Conservation (phyloP, 2,329 filamentous ascomycete species). For the Cytospora mali region DNA sequence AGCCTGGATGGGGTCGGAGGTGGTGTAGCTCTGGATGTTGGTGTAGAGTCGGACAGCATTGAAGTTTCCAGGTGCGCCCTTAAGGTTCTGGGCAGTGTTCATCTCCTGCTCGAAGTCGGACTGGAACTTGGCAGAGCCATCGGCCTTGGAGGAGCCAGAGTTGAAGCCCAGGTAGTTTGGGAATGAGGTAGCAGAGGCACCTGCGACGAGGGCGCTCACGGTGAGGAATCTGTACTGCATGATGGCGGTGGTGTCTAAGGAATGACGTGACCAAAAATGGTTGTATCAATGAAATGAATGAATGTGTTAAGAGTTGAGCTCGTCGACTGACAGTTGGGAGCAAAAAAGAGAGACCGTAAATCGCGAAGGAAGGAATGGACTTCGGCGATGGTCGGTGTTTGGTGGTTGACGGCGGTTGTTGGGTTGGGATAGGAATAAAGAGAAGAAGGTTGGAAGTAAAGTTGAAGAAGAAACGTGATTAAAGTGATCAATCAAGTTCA, state of each 20-base stretch:
- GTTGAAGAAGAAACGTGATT: neutral
- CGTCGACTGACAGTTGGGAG: neutral
- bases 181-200: slow-evolving; percentile 16
- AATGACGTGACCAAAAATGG: neutral
- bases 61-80: slow-evolving; percentile 64
- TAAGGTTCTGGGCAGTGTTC: slow-evolving; percentile 63
- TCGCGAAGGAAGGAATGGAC: slow-evolving; percentile 21
- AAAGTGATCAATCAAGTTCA: neutral
- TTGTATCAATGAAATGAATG: slow-evolving; percentile 1
- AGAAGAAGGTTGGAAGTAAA: neutral
- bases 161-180: slow-evolving; percentile 67
- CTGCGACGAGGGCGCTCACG: slow-evolving; percentile 19
- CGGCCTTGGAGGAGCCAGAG: slow-evolving; percentile 66
- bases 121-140: slow-evolving; percentile 61
- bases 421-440: neutral
- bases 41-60: slow-evolving; percentile 75
- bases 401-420: neutral
- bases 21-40: slow-evolving; percentile 69
- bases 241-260: slow-evolving; percentile 10
- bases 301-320: neutral
- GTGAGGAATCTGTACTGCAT: slow-evolving; percentile 22
- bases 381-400: slow-evolving; percentile 15
- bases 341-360: slow-evolving; percentile 1
- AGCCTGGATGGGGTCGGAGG: slow-evolving; percentile 67
- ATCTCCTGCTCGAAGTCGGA: slow-evolving; percentile 72